A percentile compares a stretch with the other conserved stretches of the same genome.
Evolutionary conservation across 129 eudicot genomes (phyloP).

Genomic region (Gnaphalium uliginosum): DNA sequence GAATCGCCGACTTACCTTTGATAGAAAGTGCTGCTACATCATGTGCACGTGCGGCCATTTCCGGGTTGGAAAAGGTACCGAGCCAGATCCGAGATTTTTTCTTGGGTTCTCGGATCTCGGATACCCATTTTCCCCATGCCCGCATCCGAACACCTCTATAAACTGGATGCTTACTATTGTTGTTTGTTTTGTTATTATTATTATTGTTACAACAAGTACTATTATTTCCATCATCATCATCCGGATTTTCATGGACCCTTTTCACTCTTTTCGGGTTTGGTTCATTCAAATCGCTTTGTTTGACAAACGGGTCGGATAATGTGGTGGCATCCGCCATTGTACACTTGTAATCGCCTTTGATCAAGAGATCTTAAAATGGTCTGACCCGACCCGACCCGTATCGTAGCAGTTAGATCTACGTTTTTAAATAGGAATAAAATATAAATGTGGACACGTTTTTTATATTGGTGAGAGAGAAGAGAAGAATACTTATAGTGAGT

Average conservation of each 20-base stretch:
- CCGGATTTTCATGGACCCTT: slow-evolving; percentile 25
- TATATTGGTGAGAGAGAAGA: slow-evolving; percentile 4
- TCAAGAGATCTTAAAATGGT: background rate
- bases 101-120: slow-evolving; percentile 74
- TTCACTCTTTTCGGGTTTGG: slow-evolving; percentile 37
- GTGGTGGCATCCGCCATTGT: slow-evolving; percentile 21
- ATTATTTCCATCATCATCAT: background rate
- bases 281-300: slow-evolving; percentile 8
- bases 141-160: slow-evolving; percentile 84
- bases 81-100: slow-evolving; percentile 91
- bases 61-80: slow-evolving; percentile 78
- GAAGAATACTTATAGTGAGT: background rate
- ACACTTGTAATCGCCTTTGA: slow-evolving; percentile 11
- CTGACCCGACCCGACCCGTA: slow-evolving; percentile 3
- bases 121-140: slow-evolving; percentile 92
- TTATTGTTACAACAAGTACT: background rate
- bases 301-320: slow-evolving; percentile 27
- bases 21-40: slow-evolving; percentile 80
- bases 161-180: slow-evolving; percentile 54
- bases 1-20: slow-evolving; percentile 31
- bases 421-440: slow-evolving; percentile 12
- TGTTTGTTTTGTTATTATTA: background rate
- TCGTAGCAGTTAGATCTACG: background rate
- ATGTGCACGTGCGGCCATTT: slow-evolving; percentile 97
- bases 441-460: slow-evolving; percentile 15